Evolutionary conservation across 805 yeast genomes (phyloP), one percentile per base, ranked within the genome.

Genomic region (Martiniozyma abietophila): DNA sequence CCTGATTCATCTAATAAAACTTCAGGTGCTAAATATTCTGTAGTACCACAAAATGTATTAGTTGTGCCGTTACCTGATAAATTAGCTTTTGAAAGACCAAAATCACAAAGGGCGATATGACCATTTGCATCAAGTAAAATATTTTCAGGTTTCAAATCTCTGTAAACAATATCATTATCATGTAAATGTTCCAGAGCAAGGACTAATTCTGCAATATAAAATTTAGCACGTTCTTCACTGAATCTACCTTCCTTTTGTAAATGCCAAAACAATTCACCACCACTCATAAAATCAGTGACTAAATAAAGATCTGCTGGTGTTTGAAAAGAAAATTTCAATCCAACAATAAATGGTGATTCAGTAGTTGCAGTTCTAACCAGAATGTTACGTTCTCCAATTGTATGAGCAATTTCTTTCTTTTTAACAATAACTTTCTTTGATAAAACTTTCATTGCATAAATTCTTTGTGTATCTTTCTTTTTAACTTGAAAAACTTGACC

Each of bases 21-120:
- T 59, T 92, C 98, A 2, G 98, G 98, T 0, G 98, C 98, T 43
- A 92, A 68, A 58, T 92, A 92, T 63, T 92, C 98, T 6, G 98
- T 92, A 15, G 98, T 92, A 39, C 98, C 98, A 61, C 98, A 92
- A 50, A 92, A 92, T 0, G 98, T 92, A 58, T 89, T 92, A 4
- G 96, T 88, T 26, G 96, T 86, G 38, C 84, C 83, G 50, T 84
- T 83, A 35, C 79, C 75, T 37, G 82, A 68, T 45, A 89, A 63
- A 54, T 88, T 92, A 18, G 96, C 96, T 61, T 92, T 92, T 16
- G 96, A 84, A 36, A 92, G 70, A 6, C 98, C 98, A 59, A 92
- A 92, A 60, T 92, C 98, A 67, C 98, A 92, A 37, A 92, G 67
- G 1, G 96, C 96, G 49, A 92, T 84, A 57, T 92, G 96, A 12